Base-by-base conservation (phyloP, 1,284 basidiomycete genomes). In the Sporisorium exsertum region DNA sequence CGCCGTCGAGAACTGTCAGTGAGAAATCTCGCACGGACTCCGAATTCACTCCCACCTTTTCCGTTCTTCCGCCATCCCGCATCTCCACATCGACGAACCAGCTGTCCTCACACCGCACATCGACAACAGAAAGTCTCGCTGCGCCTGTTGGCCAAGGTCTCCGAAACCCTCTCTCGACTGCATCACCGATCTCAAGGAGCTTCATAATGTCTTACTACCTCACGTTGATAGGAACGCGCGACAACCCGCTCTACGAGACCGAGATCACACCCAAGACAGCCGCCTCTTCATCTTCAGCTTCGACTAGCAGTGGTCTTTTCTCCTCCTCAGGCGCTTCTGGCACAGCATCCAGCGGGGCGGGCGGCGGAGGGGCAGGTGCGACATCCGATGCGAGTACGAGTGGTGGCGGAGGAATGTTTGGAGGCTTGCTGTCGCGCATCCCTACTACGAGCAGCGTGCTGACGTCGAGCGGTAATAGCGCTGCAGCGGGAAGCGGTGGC, bases 221-320 rank as follows among this genome's bases (percentile, higher is more conserved):
- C 37, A 74, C 71, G 26, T 72, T 85, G 51, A 79, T 85, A 55
- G 81, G 81, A 1, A 79, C 84, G 24, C 64, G 79, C 32, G 84
- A 85, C 59, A 83, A 83, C 24, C 81, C 83, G 47, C 67, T 85
- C 12, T 85, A 84, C 70, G 80, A 84, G 53, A 70, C 78, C 26
- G 81, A 84, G 54, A 74, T 85, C 42, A 76, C 79, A 18, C 70
- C 81, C 26, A 77, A 76, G 37, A 66, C 77, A 9, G 42, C 65
- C 6, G 20, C 72, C 16, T 55, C 66, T 6, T 53, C 64, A 0
- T 46, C 66, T 9, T 68, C 77, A 0, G 24, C 59, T 16, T 59
- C 58, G 3, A 47, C 58, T 3, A 43, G 52, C 16, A 57, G 42
- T 43, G 32, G 37, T 16, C 22, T 54, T 16, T 50, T 40, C 33